Percentiles rank a stretch among this genome's conserved stretches.
phyloP scores from a whole-genome alignment of 768 basidiomycete genomes.

The Galerina sulciceps region DNA sequence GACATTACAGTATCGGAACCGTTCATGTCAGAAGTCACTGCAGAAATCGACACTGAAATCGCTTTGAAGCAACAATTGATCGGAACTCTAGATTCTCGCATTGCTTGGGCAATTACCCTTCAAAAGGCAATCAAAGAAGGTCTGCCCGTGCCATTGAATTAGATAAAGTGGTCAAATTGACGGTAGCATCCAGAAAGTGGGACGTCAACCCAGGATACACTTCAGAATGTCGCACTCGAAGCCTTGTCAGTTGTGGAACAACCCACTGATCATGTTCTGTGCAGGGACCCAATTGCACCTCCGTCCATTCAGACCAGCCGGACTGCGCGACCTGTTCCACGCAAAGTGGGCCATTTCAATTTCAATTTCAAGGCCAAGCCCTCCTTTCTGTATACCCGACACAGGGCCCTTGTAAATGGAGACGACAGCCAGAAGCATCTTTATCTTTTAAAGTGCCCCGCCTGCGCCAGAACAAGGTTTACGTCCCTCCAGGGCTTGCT shows the following conservation, averaged over 20 bases:
- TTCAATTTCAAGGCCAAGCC: slow-evolving; percentile 18
- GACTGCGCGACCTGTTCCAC: slow-evolving; percentile 22
- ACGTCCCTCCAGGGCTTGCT: slow-evolving; percentile 56
- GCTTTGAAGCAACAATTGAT: slow-evolving; percentile 43
- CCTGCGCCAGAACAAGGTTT: slow-evolving; percentile 48
- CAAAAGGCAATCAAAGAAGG: slow-evolving; percentile 40
- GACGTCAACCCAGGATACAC: slow-evolving; percentile 28
- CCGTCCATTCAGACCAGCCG: slow-evolving; percentile 15
- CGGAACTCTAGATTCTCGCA: slow-evolving; percentile 45
- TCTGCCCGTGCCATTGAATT: slow-evolving; percentile 8
- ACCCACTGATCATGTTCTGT: slow-evolving; percentile 41
- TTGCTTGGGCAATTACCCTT: slow-evolving; percentile 51
- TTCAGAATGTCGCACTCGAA: slow-evolving; percentile 45
- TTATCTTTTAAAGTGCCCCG: slow-evolving; percentile 49
- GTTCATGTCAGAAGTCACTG: slow-evolving; percentile 29
- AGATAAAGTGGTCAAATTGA: not conserved
- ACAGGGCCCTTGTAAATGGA: slow-evolving; percentile 24
- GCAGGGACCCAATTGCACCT: slow-evolving; percentile 31
- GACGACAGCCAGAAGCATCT: slow-evolving; percentile 26
- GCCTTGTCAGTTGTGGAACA: slow-evolving; percentile 43
- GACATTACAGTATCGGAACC: not conserved
- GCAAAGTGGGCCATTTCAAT: slow-evolving; percentile 8
- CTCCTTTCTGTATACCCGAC: slow-evolving; percentile 44
- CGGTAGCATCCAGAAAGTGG: slow-evolving; percentile 10
- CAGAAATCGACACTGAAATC: slow-evolving; percentile 53